phyloP scores from a whole-genome alignment of 2,329 filamentous ascomycete species.

The Fusarium sarcochroum region DNA sequence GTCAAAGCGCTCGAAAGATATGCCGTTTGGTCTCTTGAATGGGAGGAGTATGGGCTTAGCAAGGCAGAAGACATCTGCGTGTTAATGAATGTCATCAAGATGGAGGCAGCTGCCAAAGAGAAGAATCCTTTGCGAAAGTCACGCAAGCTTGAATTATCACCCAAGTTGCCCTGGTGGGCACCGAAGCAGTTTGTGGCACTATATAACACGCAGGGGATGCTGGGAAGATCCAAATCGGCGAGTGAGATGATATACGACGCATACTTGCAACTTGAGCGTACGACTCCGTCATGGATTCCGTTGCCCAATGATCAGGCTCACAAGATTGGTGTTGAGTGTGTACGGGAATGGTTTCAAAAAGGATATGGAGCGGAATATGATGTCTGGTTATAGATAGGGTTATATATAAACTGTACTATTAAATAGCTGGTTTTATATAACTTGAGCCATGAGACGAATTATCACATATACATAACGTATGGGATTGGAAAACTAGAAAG shows the following conservation, averaged over 20 bases:
- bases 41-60: background rate
- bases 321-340: background rate
- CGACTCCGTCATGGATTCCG: background rate
- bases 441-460: too few species aligned
- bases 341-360: background rate
- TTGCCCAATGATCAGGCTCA: background rate
- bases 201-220: background rate
- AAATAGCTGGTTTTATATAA: too few species aligned
- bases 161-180: background rate
- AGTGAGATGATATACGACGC: conserved; percentile 1
- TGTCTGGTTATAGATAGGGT: too few species aligned
- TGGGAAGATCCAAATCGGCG: background rate
- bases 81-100: background rate
- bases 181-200: background rate
- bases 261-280: background rate
- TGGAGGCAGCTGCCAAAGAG: background rate
- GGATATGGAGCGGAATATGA: background rate
- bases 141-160: background rate
- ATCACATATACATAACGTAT: too few species aligned
- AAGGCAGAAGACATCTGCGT: background rate
- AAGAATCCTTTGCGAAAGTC: background rate
- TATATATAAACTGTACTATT: too few species aligned
- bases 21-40: background rate
- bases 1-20: background rate
- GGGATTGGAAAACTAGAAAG: too few species aligned